phyloP scores from a whole-genome alignment of 148 eudicot genomes.

The Linanthus parryae region DNA sequence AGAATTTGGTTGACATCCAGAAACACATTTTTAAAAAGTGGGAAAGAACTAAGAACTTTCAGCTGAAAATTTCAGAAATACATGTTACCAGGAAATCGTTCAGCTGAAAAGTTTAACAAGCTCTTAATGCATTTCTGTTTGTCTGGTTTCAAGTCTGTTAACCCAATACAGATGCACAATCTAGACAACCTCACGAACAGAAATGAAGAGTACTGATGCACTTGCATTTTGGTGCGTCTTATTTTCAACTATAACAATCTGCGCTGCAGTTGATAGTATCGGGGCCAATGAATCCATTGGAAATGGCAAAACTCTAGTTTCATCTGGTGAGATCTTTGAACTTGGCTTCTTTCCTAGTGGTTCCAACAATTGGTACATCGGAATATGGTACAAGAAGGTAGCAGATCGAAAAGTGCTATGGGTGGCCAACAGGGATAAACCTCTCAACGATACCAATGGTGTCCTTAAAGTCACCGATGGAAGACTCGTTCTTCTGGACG shows the following conservation, averaged over 20 bases:
- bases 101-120: too few species aligned
- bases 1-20: too few species aligned
- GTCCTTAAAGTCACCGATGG: neutral
- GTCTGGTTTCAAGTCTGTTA: too few species aligned
- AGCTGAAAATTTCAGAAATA: too few species aligned
- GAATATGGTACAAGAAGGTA: constrained; percentile 6
- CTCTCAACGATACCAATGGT: constrained; percentile 6
- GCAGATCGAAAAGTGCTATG: neutral
- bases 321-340: constrained; percentile 7
- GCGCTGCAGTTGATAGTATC: constrained; percentile 6
- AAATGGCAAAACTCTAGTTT: constrained; percentile 7
- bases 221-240: too few species aligned
- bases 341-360: constrained; percentile 4
- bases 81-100: too few species aligned
- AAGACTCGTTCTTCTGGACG: neutral
- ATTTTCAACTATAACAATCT: neutral
- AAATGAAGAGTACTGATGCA: too few species aligned
- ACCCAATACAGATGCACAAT: too few species aligned
- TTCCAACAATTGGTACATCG: constrained; percentile 5
- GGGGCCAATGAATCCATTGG: neutral
- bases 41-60: too few species aligned
- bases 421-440: constrained; percentile 11
- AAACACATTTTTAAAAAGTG: too few species aligned
- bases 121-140: too few species aligned
- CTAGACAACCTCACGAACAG: too few species aligned